Base-by-base conservation (phyloP, 305 asterid genomes). In the Fraxinus dipetala region DNA sequence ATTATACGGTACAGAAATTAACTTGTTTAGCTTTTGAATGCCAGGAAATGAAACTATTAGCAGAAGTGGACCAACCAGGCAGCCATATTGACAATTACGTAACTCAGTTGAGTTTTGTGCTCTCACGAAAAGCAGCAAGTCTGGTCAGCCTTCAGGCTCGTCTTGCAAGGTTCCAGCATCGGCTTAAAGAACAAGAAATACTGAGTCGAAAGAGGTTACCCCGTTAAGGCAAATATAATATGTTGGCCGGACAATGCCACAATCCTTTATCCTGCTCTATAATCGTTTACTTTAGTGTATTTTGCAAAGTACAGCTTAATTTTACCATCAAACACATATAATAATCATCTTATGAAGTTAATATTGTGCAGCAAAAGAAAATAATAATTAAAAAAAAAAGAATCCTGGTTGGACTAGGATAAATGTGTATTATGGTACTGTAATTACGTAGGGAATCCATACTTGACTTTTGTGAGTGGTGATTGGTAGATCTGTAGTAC, bases 1-100 rank as follows among this genome's bases (percentile, higher is more conserved):
- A 78, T 54, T 5, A 43, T 13, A 34, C 14, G 0, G 72, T 51
- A 51, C 7, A 13, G 32, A 32, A n/a, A 43, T 59, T 79, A 48
- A 87, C 78, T 61, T 72, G 65, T 85, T 83, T 79, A 79, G 74
- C 72, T 84, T 75, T 76, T 80, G 56, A 24, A 54, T 84, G 45
- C 36, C 97, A 95, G 98, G 99, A 95, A 91, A 94, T 95, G 98
- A 94, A 94, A 85, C 83, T 95, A 80, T 86, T 95, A 87, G 96
- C 98, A 0, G 98, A 94, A 86, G 97, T 94, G 81, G 98, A 93
- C 90, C 94, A 91, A 87, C 99, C 97, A 24, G 97, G 99, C 77
- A 93, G 96, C 91, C 98, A 89, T 20, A 93, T 95, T 8, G 94
- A 95, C 85, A 93, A 89, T 82, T 95, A 95, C 51, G 95, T 94